Evolutionary conservation across 805 yeast genomes (phyloP), one percentile per base, ranked within the genome.

Genomic region (Yarrowia deformans): DNA sequence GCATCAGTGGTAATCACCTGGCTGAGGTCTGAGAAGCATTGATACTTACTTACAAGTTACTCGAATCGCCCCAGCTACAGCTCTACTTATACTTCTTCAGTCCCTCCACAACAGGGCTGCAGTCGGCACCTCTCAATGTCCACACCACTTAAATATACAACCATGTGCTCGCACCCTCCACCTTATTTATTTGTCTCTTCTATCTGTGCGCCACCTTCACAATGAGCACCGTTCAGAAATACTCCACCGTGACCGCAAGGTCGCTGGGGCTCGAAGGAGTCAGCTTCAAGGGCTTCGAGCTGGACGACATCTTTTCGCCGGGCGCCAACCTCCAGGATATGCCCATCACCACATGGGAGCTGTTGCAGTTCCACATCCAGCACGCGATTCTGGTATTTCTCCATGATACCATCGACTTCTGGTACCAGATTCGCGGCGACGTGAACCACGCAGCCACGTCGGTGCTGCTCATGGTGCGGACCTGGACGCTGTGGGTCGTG

Each of bases 301-400:
- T 73, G 29, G 75, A 73, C 29, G 19, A 67, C 23, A 69, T 73
- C 50, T 69, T 73, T 39, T 52, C 71, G 4, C 69, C 75, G 0
- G 75, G 74, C 16, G 69, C 75, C 0, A 71, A 72, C 18, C 46
- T 56, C 13, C 46, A 69, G 34, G 46, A 42, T 45, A 45, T 70
- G 48, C 54, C 69, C 18, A 46, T 35, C 56, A 32, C 67, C 16
- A 73, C 74, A n/a, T 54, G 70, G 70, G 63, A 68, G 8, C 50
- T 73, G 52, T 68, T 73, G 56, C 43, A 56, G 67, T 73, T 73
- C 55, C 73, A 72, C 29, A n/a, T 73, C 7, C 40, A 46, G 23
- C 70, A 72, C 19, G 55, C 72, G 16, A 14, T 72, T 18, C 68
- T 73, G 49, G 68, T 32, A 8, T 35, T 29, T 29, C 18, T 37